A percentile compares a stretch with the other conserved stretches of the same genome.
phyloP scores from a whole-genome alignment of 2,329 filamentous ascomycete genomes.

The Mycosphaerella arachidis region DNA sequence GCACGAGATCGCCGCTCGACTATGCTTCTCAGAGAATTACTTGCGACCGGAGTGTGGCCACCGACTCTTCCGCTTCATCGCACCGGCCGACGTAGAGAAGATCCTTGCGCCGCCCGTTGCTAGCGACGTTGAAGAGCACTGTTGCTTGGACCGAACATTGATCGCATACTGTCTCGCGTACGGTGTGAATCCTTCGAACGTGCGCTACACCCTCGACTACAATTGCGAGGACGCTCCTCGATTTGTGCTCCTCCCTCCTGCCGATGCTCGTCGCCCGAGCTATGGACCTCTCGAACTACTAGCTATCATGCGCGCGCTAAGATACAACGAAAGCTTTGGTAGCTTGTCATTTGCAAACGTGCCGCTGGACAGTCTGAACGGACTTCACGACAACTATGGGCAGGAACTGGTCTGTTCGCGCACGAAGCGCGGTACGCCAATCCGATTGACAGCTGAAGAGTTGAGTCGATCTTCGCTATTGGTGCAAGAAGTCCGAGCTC shows the following conservation, averaged over 20 bases:
- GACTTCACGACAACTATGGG: constrained; percentile 56
- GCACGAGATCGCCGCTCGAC: constrained; percentile 58
- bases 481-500: constrained; percentile 63
- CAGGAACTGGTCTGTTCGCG: constrained; percentile 58
- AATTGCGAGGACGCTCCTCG: constrained; percentile 62
- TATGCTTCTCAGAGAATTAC: constrained; percentile 58
- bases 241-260: constrained; percentile 59
- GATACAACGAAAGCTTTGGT: constrained; percentile 66
- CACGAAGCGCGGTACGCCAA: constrained; percentile 54
- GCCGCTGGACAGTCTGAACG: constrained; percentile 61
- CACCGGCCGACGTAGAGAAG: constrained; percentile 53
- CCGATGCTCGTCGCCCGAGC: constrained; percentile 45
- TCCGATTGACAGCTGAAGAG: constrained; percentile 50
- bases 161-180: constrained; percentile 68
- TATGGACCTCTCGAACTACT: constrained; percentile 62
- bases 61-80: constrained; percentile 58
- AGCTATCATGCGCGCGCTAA: constrained; percentile 63
- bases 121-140: constrained; percentile 55
- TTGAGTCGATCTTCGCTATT: constrained; percentile 55
- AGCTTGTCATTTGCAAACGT: constrained; percentile 65
- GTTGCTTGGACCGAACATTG: constrained; percentile 61
- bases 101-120: constrained; percentile 45
- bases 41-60: constrained; percentile 63
- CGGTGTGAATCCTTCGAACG: constrained; percentile 61
- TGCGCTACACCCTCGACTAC: constrained; percentile 59